Conservation (phyloP, 2,329 filamentous ascomycete species). For the Periconia sp. region DNA sequence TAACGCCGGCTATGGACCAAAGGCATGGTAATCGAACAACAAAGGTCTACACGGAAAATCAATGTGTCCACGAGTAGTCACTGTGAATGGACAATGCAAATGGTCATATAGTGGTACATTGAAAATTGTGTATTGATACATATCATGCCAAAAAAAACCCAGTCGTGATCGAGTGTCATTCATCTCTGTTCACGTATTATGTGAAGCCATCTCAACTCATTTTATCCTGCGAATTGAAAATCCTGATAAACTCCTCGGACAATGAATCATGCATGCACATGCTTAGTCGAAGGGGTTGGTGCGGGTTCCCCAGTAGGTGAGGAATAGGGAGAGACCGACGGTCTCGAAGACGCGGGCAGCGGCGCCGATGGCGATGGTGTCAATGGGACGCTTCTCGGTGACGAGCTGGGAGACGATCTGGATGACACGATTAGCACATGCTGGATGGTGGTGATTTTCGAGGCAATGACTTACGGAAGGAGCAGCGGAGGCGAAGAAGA, state of each 20-base stretch:
- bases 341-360: conserved; percentile 89
- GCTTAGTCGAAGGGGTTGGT: conserved; percentile 86
- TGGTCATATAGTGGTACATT: conserved; percentile 14
- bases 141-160: conserved; percentile 1
- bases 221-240: conserved; percentile 29
- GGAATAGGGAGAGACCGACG: conserved; percentile 84
- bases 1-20: no score
- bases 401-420: conserved; percentile 85
- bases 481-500: conserved; percentile 89
- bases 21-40: not conserved
- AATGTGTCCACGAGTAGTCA: not conserved
- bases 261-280: conserved; percentile 5
- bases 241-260: conserved; percentile 20
- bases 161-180: conserved; percentile 18
- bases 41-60: no score
- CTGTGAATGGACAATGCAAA: not conserved
- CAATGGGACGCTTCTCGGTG: conserved; percentile 87
- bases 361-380: conserved; percentile 84
- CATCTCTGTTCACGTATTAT: conserved; percentile 21
- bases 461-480: conserved; percentile 68
- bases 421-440: conserved; percentile 19
- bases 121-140: conserved; percentile 30
- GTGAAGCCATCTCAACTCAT: conserved; percentile 19
- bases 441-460: not conserved
- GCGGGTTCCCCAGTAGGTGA: conserved; percentile 97